Percentiles rank a stretch among this genome's conserved stretches.
Conservation (phyloP, 345 rosid species). For the Reutealis trisperma region DNA sequence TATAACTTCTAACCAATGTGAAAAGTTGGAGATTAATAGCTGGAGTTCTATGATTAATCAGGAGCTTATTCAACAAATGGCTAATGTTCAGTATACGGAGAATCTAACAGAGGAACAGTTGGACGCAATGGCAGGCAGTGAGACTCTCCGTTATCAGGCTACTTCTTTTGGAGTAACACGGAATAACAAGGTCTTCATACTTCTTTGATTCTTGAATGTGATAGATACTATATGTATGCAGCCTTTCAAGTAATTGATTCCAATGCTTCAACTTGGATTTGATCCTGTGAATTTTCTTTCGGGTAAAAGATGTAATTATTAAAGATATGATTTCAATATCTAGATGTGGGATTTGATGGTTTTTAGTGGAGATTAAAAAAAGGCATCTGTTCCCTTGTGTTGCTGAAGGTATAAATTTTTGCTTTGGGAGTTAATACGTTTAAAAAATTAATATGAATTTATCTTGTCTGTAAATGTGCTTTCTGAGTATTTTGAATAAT, state of each 20-base stretch:
- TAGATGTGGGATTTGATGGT: neutral
- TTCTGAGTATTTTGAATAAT: neutral
- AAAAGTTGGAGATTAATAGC: conserved; percentile 19
- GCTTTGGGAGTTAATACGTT: neutral
- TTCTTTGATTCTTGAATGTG: neutral
- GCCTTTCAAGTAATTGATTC: neutral
- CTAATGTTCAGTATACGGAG: conserved; percentile 96
- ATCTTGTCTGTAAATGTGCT: neutral
- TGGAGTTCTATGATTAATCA: conserved; percentile 39
- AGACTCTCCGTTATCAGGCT: conserved; percentile 92
- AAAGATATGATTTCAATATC: too few species aligned
- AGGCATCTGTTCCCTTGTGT: neutral
- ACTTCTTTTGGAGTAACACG: conserved; percentile 89
- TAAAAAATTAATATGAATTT: neutral
- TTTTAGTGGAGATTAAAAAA: neutral
- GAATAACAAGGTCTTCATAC: conserved; percentile 75
- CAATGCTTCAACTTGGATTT: neutral
- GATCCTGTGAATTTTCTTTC: neutral
- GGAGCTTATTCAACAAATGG: conserved; percentile 99
- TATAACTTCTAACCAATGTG: conserved; percentile 14
- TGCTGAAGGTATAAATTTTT: neutral
- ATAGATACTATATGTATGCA: neutral
- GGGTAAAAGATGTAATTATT: neutral
- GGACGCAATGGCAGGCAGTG: conserved; percentile 99
- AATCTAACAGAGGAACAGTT: conserved; percentile 98